Evolutionary conservation across 2,329 filamentous ascomycete species (phyloP).

Genomic region (Alternaria panax): DNA sequence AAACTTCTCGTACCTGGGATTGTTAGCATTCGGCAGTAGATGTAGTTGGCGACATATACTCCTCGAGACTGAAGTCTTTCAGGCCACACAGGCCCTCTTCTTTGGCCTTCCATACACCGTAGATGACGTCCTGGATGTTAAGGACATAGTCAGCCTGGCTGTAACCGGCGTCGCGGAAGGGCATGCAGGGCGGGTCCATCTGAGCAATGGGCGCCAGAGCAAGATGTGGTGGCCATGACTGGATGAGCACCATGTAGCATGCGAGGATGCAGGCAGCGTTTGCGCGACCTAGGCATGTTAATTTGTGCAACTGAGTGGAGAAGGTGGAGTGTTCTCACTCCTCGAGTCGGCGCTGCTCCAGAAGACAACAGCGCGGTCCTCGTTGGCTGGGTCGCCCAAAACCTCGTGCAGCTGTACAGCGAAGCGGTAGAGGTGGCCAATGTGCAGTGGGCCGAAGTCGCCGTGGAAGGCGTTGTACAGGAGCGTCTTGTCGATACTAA

Average conservation of each 20-base stretch:
- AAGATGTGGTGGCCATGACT: constrained; percentile 95
- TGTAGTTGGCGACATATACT: constrained; percentile 58
- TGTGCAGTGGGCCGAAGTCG: constrained; percentile 96
- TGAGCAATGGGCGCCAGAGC: constrained; percentile 95
- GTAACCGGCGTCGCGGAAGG: constrained; percentile 97
- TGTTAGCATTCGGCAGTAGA: constrained; percentile 23
- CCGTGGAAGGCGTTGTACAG: constrained; percentile 99
- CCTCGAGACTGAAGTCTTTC: constrained; percentile 93
- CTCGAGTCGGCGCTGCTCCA: constrained; percentile 92
- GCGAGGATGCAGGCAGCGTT: constrained; percentile 95
- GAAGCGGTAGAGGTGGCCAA: constrained; percentile 96
- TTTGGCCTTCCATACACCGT: constrained; percentile 98
- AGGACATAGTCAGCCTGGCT: constrained; percentile 97
- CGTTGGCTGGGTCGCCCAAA: constrained; percentile 87
- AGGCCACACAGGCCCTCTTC: constrained; percentile 91
- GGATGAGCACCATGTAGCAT: constrained; percentile 98
- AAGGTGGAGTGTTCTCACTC: constrained; percentile 65
- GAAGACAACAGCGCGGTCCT: constrained; percentile 89
- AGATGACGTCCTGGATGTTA: constrained; percentile 96
- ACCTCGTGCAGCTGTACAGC: constrained; percentile 96
- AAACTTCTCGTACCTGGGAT: constrained; percentile 80
- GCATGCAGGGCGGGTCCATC: constrained; percentile 97
- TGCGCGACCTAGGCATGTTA: constrained; percentile 70
- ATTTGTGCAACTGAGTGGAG: constrained; percentile 5
- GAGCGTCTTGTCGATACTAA: constrained; percentile 89